Evolutionary conservation across 352 stramenopile genomes (phyloP), one percentile per base, ranked within the genome.

Genomic region (Pythium pyrilobum): DNA sequence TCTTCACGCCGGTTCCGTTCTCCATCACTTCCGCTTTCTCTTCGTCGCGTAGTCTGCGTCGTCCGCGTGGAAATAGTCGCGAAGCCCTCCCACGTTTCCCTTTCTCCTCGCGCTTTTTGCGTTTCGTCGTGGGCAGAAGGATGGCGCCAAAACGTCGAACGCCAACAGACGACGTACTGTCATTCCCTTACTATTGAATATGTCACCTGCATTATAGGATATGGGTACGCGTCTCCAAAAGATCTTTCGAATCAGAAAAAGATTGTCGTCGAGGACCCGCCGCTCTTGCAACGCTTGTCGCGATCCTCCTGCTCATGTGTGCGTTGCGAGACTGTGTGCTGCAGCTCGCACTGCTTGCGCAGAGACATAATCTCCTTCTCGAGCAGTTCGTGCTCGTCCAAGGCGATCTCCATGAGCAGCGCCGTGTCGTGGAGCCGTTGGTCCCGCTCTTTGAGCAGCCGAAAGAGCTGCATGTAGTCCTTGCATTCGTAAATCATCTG

Each of bases 391-490:
- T 85, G 74, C 38, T 89, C 76, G 12, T 83, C 68, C 28, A 56
- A 52, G 1, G 67, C 72, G 12, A 89, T 61, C 33, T 89, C 76
- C 60, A 89, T 60, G 16, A 87, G 46, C 46, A 89, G 36, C 7
- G 72, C 46, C 9, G 73, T 64, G 46, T 87, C 79, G 31, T 87
- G 75, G 34, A 89, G 73, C 6, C 75, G 66, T 54, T 70, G 58
- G 46, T 87, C 77, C 18, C 79, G 72, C 29, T 76, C 65, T 39
- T 81, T 85, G 13, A 89, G 60, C 27, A 79, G 66, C 0, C 69
- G 67, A 34, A 87, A 87, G 34, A 89, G 64, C 49, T 87, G 79
- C 53, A 77, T 77, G 55, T 82, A 87, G 46, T 87, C 79, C 13
- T 68, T 61, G n/a, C 66, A 74, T 41, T 86, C 71, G 3, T 66